Base-by-base conservation (phyloP, 2,329 filamentous ascomycete genomes). In the Venturia aucupariae region DNA sequence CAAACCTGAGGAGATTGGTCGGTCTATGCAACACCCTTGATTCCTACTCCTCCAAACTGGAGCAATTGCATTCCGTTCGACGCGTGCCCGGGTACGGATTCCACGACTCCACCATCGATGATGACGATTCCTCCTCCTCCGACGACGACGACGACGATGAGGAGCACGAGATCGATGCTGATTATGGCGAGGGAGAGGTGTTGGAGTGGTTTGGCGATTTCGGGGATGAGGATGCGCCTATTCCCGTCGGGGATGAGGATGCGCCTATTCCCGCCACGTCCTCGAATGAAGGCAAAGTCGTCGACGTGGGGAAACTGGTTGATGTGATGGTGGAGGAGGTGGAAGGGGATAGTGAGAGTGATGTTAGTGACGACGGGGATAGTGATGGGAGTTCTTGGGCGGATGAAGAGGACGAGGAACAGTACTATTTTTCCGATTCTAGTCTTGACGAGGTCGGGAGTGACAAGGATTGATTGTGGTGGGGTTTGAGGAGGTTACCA, bases 11-110 rank as follows among this genome's bases (percentile, higher is more conserved):
- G n/a, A 39, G 59, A 60, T 30, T 60, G 35, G 59, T 60, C 38
- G 59, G n/a, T 6, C 35, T 60, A 0, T 60, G 59, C 59, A 60
- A 60, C 10, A 60, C 59, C 41, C 59, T 60, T 38, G 59, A 60
- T 15, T 27, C n/a, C 30, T 60, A 60, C 59, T 17, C 35, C 41
- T 39, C 59, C 15, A 32, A 60, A 42, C 59, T 60, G 4, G 22
- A 44, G 17, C 5, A 60, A 24, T 8, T 57, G 5, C 51, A 57
- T 24, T 57, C 51, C 7, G 7, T 35, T 7, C 51, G 51, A 4
- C 51, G 35, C 51, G n/a, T 57, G 27, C 51, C 51, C 2, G 19
- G 30, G n/a, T 19, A 13, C 39, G 2, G 7, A 1, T 13, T 6
- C 17, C 59, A 44, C 35, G 35, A 60, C n/a, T 24, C n/a, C 3